Evolutionary conservation across 192 early-diverging fungal species (phyloP), one percentile per base, ranked within the genome.

Genomic region (Chytriomyces hyalinus): DNA sequence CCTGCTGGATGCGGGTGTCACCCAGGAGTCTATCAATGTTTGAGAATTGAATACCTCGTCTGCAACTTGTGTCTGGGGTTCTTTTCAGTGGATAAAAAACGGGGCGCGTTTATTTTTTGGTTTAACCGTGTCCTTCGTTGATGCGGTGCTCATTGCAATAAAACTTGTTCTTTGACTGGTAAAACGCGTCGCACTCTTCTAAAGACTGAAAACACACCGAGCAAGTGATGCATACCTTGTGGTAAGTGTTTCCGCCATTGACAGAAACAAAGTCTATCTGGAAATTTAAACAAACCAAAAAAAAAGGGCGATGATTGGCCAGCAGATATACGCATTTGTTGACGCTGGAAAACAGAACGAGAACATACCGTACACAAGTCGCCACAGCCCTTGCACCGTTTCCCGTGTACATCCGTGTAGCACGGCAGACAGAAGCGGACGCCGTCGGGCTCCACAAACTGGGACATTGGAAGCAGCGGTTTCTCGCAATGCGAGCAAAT

Each of bases 1-100:
- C 2, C 67, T 81, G 4, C 87, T 99, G 74, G 85, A 81, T 36
- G 81, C 87, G 64, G 85, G 87, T 49, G 74, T 85, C 10, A 84
- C 83, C 77, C 87, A 91, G 81, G 92, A 89, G 24, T 90, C 91
- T 71, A 80, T 96, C 65, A 87, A 85, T 68, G 95, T 96, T 11
- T 96, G 91, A 87, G 45, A 64, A 24, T 8, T 26, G 17, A 11
- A 36, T 36, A 36, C 36, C 4, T 36, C 4, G 36, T 36, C 36
- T 36, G 36, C 36, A 36, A 36, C 36, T 36, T 36, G 4, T 36
- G 36, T 36, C 36, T 36, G 36, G 36, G 36, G 4, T 2, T 36
- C 36, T 36, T 36, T 36, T 36, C 3, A 4, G 4, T 36, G 36
- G 36, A 36, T 36, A 36, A 36, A 36, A 36, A 36, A 36, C 36